Base-by-base conservation (phyloP, 2,329 filamentous ascomycete species). In the Diaporthe citriasiana region DNA sequence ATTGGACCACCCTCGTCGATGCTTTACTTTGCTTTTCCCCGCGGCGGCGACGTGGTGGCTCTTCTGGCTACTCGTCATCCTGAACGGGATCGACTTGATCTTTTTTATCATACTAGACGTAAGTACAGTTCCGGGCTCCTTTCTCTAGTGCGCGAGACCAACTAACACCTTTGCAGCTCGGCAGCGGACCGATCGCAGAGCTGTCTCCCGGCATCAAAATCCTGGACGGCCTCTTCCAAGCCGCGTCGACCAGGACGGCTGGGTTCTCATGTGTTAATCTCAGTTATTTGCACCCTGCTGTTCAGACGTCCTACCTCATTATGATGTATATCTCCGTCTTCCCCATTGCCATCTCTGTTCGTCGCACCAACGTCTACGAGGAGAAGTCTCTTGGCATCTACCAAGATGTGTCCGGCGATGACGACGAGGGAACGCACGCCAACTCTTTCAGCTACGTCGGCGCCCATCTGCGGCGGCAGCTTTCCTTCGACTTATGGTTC, bases 271-370 rank as follows among this genome's bases (percentile, higher is more conserved):
- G 93, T 40, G 90, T 98, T 78, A 95, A 93, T 80, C 85, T 98
- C 51, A 86, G 93, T 1, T 85, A 89, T 0, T 86, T 99, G 2
- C 95, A 98, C 77, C 95, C 97, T 1, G 97, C 94, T 4, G 94
- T 98, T 73, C 95, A 98, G 79, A 95, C 97, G 19, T 94, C 95
- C 33, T 98, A 98, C 84, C 87, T 98, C 83, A 92, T 98, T 83
- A 98, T 98, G 97, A 98, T 98, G 97, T 98, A 98, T 83, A 98
- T 98, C 76, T 98, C 95, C 73, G 94, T 98, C 74, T 97, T 98
- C 78, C 96, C 96, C 7, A 97, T 98, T 78, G 96, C 97, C 81
- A 98, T 98, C 79, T 97, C 94, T 9, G 93, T 98, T 79, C 95
- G 96, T 70, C 89, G 94, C 77, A 98, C 96, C 74, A 98, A 98